Evolutionary conservation across 306 rosid species (phyloP), one percentile per base, ranked within the genome.

Genomic region (Cucurbita pepo): DNA sequence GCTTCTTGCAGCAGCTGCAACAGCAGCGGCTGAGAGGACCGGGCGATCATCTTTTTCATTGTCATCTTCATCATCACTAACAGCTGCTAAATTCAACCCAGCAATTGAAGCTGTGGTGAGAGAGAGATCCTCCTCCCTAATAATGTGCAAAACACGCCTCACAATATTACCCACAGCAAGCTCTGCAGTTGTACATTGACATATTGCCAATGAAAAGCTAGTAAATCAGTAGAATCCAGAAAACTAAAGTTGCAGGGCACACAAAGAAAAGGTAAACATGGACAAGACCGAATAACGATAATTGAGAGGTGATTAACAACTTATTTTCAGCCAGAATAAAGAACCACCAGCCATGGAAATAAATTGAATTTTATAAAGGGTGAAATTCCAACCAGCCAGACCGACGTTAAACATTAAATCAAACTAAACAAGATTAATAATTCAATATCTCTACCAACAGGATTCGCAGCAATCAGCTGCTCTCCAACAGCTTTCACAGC

Each of bases 1-100:
- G 79, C 96, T 91, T 82, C 99, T 95, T 55, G 97, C 92, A 77
- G 96, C 91, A 59, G 97, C 97, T 73, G 97, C 98, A 79, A 90
- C 96, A 77, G 77, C 90, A 75, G 92, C 96, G 1, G 96, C 96
- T 62, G 99, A 91, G 72, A 95, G 80, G 79, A 63, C 89, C 5
- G 96, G 90, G 73, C 58, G 81, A 83, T 91, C 85, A 75, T 83
- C 92, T 57, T 19, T 82, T 44, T 82, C 95, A 74, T n/a, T 73
- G 78, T 86, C 91, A 83, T 89, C 93, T 70, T 95, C 99, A 37
- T 91, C 97, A n/a, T 95, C 99, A 75, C 99, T 95, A 57, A 70
- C 87, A 9, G 85, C 76, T 15, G 88, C 74, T 78, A 95, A 47
- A 77, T 86, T 92, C 88, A 86, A 84, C 72, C 88, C 99, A 76